Conservation (phyloP, 139 green algal genomes). For the Closterium sp. region DNA sequence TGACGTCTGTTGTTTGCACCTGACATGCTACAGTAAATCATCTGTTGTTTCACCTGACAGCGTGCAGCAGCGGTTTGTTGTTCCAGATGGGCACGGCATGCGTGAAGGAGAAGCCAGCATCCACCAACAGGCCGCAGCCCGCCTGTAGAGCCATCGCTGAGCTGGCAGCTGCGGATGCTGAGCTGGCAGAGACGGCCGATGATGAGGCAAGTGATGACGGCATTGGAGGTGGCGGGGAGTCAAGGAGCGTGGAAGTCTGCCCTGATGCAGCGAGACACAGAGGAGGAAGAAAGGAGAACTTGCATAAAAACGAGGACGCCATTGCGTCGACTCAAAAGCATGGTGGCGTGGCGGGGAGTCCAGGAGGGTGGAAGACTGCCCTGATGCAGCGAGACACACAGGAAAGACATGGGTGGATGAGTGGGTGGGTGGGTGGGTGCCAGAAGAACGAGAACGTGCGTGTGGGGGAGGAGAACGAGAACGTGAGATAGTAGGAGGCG, state of each 20-base stretch:
- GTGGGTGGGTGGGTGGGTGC: background rate
- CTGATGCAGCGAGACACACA: background rate
- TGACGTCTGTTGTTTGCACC: background rate
- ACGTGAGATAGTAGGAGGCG: background rate
- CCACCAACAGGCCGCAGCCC: slow-evolving; percentile 64
- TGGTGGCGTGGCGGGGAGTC: no score
- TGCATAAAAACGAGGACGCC: no score
- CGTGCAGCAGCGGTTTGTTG: background rate
- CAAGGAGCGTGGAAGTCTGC: background rate
- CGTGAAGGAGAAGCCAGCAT: slow-evolving; percentile 77
- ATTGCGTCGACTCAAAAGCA: no score
- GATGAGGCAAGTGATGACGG: background rate
- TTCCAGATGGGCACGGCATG: slow-evolving; percentile 70
- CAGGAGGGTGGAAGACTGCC: background rate
- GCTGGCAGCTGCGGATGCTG: background rate
- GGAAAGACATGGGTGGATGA: background rate
- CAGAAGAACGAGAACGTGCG: background rate
- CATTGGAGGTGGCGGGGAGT: background rate
- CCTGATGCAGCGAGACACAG: no score
- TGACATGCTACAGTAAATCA: background rate
- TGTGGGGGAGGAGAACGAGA: slow-evolving; percentile 19
- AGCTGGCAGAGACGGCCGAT: background rate
- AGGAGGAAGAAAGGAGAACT: no score
- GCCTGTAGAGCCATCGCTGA: background rate
- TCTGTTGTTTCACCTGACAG: background rate